Evolutionary conservation across 2,329 filamentous ascomycete species (phyloP).

Genomic region (Sphaerostilbella broomeana): DNA sequence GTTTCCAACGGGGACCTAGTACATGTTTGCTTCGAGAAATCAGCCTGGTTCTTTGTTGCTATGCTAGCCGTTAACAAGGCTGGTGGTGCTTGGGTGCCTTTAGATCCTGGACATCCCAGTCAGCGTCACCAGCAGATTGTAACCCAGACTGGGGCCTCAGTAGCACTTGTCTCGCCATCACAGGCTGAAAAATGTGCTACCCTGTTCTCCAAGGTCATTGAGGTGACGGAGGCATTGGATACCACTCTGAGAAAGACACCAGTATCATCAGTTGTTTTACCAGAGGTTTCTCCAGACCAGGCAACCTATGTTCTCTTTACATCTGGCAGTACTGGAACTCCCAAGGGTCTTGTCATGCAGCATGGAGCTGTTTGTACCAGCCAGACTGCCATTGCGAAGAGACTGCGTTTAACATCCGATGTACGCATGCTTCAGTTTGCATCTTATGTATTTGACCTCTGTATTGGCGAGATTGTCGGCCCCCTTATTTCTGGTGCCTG

Average conservation of each 20-base stretch:
- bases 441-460: conserved; percentile 7
- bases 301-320: conserved; percentile 50
- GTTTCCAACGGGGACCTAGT: too few species aligned
- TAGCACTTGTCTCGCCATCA: too few species aligned
- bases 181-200: too few species aligned
- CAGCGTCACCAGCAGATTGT: too few species aligned
- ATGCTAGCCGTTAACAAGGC: background rate
- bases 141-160: too few species aligned
- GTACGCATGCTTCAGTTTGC: conserved; percentile 9
- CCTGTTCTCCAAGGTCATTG: too few species aligned
- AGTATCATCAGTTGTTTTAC: background rate
- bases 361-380: conserved; percentile 7
- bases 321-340: conserved; percentile 51
- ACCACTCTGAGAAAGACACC: too few species aligned
- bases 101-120: too few species aligned
- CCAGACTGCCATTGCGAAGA: conserved; percentile 2
- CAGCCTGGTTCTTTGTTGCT: too few species aligned
- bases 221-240: too few species aligned
- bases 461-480: conserved; percentile 1
- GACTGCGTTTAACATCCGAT: background rate
- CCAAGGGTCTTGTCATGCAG: conserved; percentile 46
- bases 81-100: background rate
- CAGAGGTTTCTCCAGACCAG: background rate
- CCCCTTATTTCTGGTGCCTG: conserved; percentile 6
- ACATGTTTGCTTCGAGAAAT: too few species aligned